Evolutionary conservation across 495 filamentous ascomycete genomes (phyloP), one percentile per base, ranked within the genome.

Genomic region (Trichodelitschia bisporula): DNA sequence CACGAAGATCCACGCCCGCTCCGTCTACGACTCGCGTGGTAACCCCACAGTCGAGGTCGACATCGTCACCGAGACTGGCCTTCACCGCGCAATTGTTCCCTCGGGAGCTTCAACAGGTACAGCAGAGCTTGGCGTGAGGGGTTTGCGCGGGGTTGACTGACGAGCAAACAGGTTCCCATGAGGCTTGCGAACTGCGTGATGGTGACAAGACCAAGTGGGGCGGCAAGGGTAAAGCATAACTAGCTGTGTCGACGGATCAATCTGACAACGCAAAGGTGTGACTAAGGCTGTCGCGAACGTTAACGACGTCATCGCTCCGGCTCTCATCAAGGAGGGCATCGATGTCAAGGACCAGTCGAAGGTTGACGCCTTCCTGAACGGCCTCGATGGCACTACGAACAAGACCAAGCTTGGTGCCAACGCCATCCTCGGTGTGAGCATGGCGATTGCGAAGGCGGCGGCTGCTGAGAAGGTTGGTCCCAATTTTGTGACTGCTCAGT

Each of bases 401-500:
- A 99, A 99, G 77, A 77, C 69, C 45, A 90, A 84, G 49, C 68
- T 95, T 21, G 89, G 89, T 58, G 89, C 89, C 58, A 99, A 99
- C 51, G 89, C 89, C 55, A 92, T 99, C 50, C 69, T 99, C 28
- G 89, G 86, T 61, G 89, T 95, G 56, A 72, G 64, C 55, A 61
- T 99, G 58, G 89, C 84, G 35, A 64, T 95, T 50, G 84, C 89
- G 46, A 99, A 99, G 71, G 89, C 89, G 40, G 86, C 78, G 42
- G 86, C 86, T 46, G 86, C 86, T 49, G 82, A 93, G 73, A 99
- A 99, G 74, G 61, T 62, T 37, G 34, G 40, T 37, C 25, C 11
- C 23, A 30, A 20, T 16, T 28, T 6, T n/a, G 9, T 15, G 15
- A 25, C 20, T 35, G 13, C 10, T 23, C 26, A 15, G 27, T 11